Conservation (phyloP, 2,329 filamentous ascomycete species). For the Ophiosphaerella herpotricha region DNA sequence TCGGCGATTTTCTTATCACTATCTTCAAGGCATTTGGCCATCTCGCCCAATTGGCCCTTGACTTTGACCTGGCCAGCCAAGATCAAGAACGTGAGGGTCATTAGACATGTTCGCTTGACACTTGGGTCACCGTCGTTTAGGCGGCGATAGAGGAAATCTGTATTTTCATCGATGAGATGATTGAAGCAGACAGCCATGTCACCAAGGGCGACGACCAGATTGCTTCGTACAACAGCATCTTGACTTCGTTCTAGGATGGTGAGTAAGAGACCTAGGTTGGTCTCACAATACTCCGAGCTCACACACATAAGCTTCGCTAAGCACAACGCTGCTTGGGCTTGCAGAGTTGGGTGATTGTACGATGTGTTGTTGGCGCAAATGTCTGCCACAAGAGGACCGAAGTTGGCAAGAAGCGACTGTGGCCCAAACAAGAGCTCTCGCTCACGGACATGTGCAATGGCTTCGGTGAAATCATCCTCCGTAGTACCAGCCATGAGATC, state of each 20-base stretch:
- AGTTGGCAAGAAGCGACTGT: conserved; percentile 82
- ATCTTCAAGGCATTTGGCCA: conserved; percentile 98
- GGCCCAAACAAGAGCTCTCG: conserved; percentile 82
- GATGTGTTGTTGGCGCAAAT: conserved; percentile 90
- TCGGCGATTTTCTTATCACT: conserved; percentile 94
- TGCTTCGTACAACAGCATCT: conserved; percentile 90
- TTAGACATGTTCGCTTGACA: conserved; percentile 95
- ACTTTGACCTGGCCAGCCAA: conserved; percentile 98
- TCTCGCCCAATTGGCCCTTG: conserved; percentile 96
- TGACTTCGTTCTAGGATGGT: conserved; percentile 96
- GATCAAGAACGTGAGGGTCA: conserved; percentile 98
- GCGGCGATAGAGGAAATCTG: conserved; percentile 93
- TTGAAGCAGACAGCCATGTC: conserved; percentile 99
- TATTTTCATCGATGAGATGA: conserved; percentile 98
- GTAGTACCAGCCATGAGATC: conserved; percentile 97
- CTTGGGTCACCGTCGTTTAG: conserved; percentile 86
- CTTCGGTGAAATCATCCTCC: conserved; percentile 89
- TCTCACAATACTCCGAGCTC: conserved; percentile 93
- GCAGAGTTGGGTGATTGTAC: conserved; percentile 86
- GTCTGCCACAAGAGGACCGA: conserved; percentile 88
- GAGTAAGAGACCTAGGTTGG: conserved; percentile 88
- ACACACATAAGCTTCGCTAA: conserved; percentile 99
- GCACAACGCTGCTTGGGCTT: conserved; percentile 91
- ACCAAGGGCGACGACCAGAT: conserved; percentile 93
- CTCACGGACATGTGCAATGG: conserved; percentile 82